A percentile compares a stretch with the other conserved stretches of the same genome.
These are phyloP conservation scores for Petunia hybrid DNA, from an alignment of 305 asterid species.

Conservation along the genomic window DNA sequence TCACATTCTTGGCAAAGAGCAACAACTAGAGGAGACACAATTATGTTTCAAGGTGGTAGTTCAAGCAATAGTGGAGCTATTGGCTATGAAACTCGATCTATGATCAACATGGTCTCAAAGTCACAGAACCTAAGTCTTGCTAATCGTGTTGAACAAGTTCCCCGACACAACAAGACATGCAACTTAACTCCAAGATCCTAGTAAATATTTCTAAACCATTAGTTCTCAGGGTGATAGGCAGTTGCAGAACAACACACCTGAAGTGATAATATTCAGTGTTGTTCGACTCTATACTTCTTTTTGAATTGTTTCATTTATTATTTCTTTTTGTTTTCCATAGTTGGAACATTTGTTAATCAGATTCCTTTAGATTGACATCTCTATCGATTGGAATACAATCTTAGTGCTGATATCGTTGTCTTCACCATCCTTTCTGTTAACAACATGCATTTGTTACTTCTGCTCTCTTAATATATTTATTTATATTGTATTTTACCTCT, in stretches of 20 bases:
- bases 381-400: background rate
- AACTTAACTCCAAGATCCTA: constrained; percentile 20
- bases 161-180: constrained; percentile 24
- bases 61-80: constrained; percentile 32
- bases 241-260: background rate
- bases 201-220: constrained; percentile 18
- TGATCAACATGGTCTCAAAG: constrained; percentile 43
- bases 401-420: constrained; percentile 4
- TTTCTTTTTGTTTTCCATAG: background rate
- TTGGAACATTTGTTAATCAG: background rate
- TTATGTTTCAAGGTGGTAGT: constrained; percentile 32
- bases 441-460: background rate
- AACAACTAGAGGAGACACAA: constrained; percentile 43
- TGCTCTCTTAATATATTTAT: background rate
- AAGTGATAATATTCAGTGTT: constrained; percentile 21
- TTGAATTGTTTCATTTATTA: constrained; percentile 10
- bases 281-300: background rate
- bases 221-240: constrained; percentile 12
- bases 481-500: too few relatives aligned
- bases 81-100: constrained; percentile 46
- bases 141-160: constrained; percentile 10
- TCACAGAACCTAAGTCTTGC: constrained; percentile 31
- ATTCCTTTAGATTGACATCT: constrained; percentile 21
- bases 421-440: background rate
- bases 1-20: constrained; percentile 54